Base-by-base conservation (phyloP, 2,329 filamentous ascomycete genomes). In the Aotearoamyces nothofagi region DNA sequence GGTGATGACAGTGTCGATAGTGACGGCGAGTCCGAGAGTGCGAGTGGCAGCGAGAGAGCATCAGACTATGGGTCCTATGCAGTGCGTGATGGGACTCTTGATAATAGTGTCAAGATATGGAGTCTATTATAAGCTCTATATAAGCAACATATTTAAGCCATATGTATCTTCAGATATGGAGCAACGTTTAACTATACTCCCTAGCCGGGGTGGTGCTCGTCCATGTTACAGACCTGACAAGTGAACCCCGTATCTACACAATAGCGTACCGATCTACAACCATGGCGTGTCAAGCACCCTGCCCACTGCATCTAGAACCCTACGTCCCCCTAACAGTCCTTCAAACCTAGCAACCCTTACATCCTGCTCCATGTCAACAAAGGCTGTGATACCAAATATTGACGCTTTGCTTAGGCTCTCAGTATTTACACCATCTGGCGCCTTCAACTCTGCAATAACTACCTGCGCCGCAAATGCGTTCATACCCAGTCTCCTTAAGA, bases 401-500 rank as follows among this genome's bases (percentile, higher is more conserved):
- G 35, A 41, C 7, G 32, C 33, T 33, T 42, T 40, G 16, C 24
- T 36, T 9, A 33, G 31, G 28, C 27, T 32, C 19, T 8, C 13
- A 17, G 15, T 26, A 23, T 39, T 25, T 4, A 36, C 32, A 14
- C 31, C 39, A 11, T 44, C 42, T 5, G 50, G 51, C 5, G 40
- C 41, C 38, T 59, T 60, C 9, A 71, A 33, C n/a, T 49, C 46
- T 1, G 52, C 54, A 17, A 80, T 51, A 2, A 82, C 56, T 7
- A 59, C 57, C 45, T 83, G 78, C 3, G 79, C 78, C 3, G 77
- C 78, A 45, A 70, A 82, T 0, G 68, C 63, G 48, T 86, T 84
- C 45, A 83, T 49, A 0, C 79, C 79, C 1, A 64, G 61, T 14
- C 60, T 57, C 9, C 77, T 60, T 14, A 86, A 55, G 36, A 79